Conservation (phyloP, 148 eudicot species). For the Rhododendron kiyosumense region DNA sequence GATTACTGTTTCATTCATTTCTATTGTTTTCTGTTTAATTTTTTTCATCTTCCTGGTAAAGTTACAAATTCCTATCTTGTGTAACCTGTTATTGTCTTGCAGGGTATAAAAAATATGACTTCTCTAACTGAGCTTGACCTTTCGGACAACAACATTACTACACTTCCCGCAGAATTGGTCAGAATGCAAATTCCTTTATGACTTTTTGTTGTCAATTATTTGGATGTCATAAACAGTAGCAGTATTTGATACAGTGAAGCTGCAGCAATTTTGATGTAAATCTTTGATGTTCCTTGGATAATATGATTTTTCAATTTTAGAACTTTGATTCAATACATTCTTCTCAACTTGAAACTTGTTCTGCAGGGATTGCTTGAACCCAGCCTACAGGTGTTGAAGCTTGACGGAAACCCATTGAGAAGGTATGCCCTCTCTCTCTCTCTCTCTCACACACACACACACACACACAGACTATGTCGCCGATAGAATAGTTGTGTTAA, state of each 20-base stretch:
- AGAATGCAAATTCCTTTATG: slow-evolving; percentile 17
- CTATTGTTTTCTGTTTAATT: neutral
- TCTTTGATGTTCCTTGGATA: neutral
- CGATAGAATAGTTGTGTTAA: neutral
- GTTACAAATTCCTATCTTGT: neutral
- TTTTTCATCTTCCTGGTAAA: neutral
- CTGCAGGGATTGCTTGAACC: slow-evolving; percentile 92
- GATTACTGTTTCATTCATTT: neutral
- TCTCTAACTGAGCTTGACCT: slow-evolving; percentile 82
- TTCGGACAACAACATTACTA: slow-evolving; percentile 67
- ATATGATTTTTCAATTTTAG: neutral
- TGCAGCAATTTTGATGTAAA: neutral
- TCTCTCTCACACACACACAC: neutral
- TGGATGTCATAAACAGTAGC: neutral
- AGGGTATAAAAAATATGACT: slow-evolving; percentile 69
- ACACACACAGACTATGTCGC: neutral
- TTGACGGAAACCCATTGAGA: slow-evolving; percentile 92
- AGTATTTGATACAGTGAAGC: neutral
- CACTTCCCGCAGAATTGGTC: slow-evolving; percentile 83
- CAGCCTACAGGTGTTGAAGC: slow-evolving; percentile 77
- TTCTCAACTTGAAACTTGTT: slow-evolving; percentile 14
- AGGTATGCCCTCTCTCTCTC: slow-evolving; percentile 36
- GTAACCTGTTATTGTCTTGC: slow-evolving; percentile 23
- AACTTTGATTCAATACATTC: neutral
- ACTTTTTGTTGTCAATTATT: neutral